Evolutionary conservation across 73 alveolate species (phyloP).

Genomic region (Paramecium sonneborni): DNA sequence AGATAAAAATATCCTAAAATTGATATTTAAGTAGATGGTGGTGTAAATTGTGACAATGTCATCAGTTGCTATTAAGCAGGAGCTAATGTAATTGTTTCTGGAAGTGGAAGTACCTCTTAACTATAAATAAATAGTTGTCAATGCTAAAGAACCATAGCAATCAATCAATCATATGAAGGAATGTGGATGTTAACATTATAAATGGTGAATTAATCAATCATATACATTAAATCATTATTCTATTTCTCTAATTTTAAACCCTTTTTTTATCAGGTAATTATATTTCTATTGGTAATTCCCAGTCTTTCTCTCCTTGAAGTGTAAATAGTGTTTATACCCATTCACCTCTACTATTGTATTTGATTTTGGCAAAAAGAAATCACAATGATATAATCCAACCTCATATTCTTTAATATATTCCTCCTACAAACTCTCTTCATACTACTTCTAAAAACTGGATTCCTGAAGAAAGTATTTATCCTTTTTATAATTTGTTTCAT

Average conservation of each 20-base stretch:
- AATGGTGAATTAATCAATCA: not conserved
- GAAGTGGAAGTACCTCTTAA: conserved; percentile 65
- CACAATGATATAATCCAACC: conserved; percentile 19
- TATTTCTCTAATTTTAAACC: not conserved
- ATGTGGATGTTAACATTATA: not conserved
- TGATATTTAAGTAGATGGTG: conserved; percentile 77
- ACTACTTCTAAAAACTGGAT: not conserved
- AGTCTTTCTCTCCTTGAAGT: not conserved
- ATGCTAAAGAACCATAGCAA: conserved; percentile 58
- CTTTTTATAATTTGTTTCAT: not conserved
- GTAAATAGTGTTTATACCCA: conserved; percentile 2
- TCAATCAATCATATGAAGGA: conserved; percentile 61
- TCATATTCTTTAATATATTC: not conserved
- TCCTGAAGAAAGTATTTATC: not conserved
- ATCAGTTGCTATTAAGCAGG: conserved; percentile 68
- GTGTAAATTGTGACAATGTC: conserved; percentile 66
- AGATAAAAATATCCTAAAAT: conserved; percentile 62
- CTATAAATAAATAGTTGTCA: not conserved
- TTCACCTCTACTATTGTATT: not conserved
- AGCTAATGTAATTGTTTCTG: conserved; percentile 74
- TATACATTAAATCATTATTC: not conserved
- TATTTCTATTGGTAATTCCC: conserved; percentile 19
- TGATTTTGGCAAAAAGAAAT: conserved; percentile 22
- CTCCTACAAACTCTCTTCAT: not conserved
- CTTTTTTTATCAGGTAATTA: not conserved